phyloP scores from a whole-genome alignment of 1,284 basidiomycete genomes.

The Gomphus sp. region DNA sequence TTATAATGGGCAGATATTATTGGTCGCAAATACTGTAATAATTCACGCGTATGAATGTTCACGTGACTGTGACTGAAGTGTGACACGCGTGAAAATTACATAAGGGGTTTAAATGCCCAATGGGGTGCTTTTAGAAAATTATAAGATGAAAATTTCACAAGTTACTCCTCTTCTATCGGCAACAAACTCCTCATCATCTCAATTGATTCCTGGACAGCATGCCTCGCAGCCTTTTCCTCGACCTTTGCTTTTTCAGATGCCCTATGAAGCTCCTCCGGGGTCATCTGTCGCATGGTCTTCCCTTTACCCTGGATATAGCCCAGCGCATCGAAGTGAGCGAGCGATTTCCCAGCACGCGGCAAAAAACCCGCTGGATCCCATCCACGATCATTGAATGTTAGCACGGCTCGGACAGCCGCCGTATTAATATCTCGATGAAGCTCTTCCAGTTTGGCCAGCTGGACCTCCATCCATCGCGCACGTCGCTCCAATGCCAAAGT shows the following conservation, averaged over 20 bases:
- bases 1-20: neutral
- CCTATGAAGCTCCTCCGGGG: slow-evolving; percentile 61
- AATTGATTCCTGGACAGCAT: slow-evolving; percentile 65
- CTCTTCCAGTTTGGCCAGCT: slow-evolving; percentile 75
- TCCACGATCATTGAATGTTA: slow-evolving; percentile 76
- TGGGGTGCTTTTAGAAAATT: neutral
- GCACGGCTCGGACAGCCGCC: slow-evolving; percentile 70
- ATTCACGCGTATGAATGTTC: neutral
- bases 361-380: slow-evolving; percentile 64
- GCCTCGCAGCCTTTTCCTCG: slow-evolving; percentile 59
- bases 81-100: neutral
- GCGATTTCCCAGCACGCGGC: slow-evolving; percentile 54
- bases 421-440: slow-evolving; percentile 79
- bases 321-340: slow-evolving; percentile 59
- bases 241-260: slow-evolving; percentile 60
- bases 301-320: slow-evolving; percentile 40
- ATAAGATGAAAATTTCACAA: neutral
- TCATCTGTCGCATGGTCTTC: slow-evolving; percentile 44
- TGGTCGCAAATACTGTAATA: neutral
- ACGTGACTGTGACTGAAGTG: neutral
- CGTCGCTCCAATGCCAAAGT: slow-evolving; percentile 74
- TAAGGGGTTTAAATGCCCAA: too few relatives aligned
- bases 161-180: slow-evolving; percentile 28
- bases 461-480: slow-evolving; percentile 83
- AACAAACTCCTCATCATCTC: slow-evolving; percentile 46